A percentile compares a stretch with the other conserved stretches of the same genome.
These are phyloP conservation scores for Apiospora phragmitis DNA, from an alignment of 2,329 filamentous ascomycete species.

Conservation along the genomic window DNA sequence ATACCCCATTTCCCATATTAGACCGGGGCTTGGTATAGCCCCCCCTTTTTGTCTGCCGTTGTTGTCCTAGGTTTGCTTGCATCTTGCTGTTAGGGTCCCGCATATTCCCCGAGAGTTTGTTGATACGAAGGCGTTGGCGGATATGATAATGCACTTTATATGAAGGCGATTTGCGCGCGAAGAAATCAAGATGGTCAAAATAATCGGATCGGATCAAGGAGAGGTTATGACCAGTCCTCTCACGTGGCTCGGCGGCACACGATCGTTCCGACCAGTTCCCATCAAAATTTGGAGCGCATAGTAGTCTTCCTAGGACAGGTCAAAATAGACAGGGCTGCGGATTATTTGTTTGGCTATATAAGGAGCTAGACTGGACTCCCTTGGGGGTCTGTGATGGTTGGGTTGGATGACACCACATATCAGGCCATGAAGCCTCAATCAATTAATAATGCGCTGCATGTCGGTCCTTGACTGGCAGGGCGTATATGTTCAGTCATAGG, in stretches of 20 bases:
- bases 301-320: background rate
- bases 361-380: background rate
- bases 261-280: background rate
- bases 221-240: background rate
- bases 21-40: conserved; percentile 3
- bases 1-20: conserved; percentile 11
- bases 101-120: conserved; percentile 8
- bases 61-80: background rate
- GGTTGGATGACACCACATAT: background rate
- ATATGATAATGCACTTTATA: conserved; percentile 4
- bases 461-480: background rate
- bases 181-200: background rate
- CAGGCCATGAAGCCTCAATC: background rate
- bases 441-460: background rate
- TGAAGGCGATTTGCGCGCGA: background rate
- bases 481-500: background rate
- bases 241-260: background rate
- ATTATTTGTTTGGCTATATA: conserved; percentile 1
- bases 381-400: background rate
- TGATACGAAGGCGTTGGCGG: conserved; percentile 5
- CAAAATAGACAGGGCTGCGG: background rate
- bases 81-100: conserved; percentile 3
- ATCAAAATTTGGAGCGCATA: background rate
- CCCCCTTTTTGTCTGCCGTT: conserved; percentile 1
- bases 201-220: background rate